Base-by-base conservation (phyloP, 2,329 filamentous ascomycete genomes). In the Cladosporium phlei region DNA sequence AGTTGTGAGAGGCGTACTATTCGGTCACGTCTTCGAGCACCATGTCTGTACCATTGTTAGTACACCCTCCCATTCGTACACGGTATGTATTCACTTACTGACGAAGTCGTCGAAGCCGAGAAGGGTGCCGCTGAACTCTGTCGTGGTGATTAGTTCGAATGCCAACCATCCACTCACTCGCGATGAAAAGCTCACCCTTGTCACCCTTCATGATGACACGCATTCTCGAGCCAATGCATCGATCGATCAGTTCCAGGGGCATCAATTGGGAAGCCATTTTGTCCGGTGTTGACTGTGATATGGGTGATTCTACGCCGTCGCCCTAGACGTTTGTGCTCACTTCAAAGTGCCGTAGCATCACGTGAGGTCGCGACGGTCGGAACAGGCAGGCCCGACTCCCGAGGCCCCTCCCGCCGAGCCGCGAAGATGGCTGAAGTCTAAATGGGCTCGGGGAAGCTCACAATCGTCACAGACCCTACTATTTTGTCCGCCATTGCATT, bases 141-240 rank as follows among this genome's bases (percentile, higher is more conserved):
- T 34, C 48, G 19, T 27, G 22, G 7, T 28, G 29, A 20, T 45
- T 25, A 45, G 42, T 37, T 7, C 25, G 19, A 11, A 32, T 17
- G 21, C 28, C 55, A 30, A 55, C 22, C 27, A 8, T 38, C 16
- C n/a, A 4, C 38, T 33, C 22, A 12, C 37, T 62, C 11, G 21
- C 14, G 14, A n/a, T 9, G 14, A 9, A 25, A 38, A 19, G 12
- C 44, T 27, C 71, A 95, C 93, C 93, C 76, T 96, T 97, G 66
- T 97, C 93, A 56, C 90, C 88, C 72, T 98, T 98, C 93, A 98
- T 98, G 61, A 98, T 82, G 54, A 98, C 90, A 90, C 91, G 96
- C 68, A 98, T 97, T 61, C 85, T 86, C 46, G 90, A 97, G 52
- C 93, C 93, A 56, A 98, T 90, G 66, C 93, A 98, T 71, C 96